These are phyloP conservation scores for Cytospora piceae DNA, from an alignment of 2,329 filamentous ascomycete genomes.

Conservation along the genomic window DNA sequence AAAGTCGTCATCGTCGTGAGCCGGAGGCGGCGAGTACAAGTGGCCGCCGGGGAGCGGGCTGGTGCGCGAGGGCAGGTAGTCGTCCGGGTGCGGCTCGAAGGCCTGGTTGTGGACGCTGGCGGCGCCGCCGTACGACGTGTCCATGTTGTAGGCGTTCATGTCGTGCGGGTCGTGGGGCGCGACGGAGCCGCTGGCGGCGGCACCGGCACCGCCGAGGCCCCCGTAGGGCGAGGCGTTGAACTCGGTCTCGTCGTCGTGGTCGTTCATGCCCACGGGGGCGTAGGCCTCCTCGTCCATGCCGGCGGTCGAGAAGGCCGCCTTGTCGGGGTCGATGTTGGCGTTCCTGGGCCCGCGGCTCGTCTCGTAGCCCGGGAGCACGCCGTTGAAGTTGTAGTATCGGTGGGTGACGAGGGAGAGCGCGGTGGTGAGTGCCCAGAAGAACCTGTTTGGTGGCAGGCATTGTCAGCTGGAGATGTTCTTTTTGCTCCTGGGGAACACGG, in stretches of 20 bases:
- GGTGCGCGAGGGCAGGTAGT: constrained; percentile 45
- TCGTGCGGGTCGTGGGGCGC: constrained; percentile 35
- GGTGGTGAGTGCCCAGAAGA: constrained; percentile 59
- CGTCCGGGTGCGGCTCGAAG: constrained; percentile 54
- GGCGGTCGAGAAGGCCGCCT: constrained; percentile 69
- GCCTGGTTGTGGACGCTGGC: constrained; percentile 41
- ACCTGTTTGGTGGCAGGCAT: constrained; percentile 41
- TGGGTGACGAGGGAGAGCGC: constrained; percentile 63
- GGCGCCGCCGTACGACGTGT: constrained; percentile 32
- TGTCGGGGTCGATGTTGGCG: constrained; percentile 68
- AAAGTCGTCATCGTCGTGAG: constrained; percentile 49
- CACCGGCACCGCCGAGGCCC: constrained; percentile 27
- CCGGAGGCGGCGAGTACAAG: constrained; percentile 44
- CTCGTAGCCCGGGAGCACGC: constrained; percentile 65
- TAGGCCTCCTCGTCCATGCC: constrained; percentile 70
- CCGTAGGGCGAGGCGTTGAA: constrained; percentile 32
- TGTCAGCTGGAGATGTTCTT: constrained; percentile 29
- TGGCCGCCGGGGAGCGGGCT: constrained; percentile 31
- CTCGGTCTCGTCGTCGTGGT: constrained; percentile 47
- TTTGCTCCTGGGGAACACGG: neutral
- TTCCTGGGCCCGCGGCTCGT: constrained; percentile 40
- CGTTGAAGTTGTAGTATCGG: constrained; percentile 65
- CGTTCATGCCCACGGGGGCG: constrained; percentile 61
- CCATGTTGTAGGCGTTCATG: constrained; percentile 25
- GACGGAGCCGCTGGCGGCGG: constrained; percentile 31